Evolutionary conservation across 805 yeast genomes (phyloP).

Genomic region (Candida glaebosa): DNA sequence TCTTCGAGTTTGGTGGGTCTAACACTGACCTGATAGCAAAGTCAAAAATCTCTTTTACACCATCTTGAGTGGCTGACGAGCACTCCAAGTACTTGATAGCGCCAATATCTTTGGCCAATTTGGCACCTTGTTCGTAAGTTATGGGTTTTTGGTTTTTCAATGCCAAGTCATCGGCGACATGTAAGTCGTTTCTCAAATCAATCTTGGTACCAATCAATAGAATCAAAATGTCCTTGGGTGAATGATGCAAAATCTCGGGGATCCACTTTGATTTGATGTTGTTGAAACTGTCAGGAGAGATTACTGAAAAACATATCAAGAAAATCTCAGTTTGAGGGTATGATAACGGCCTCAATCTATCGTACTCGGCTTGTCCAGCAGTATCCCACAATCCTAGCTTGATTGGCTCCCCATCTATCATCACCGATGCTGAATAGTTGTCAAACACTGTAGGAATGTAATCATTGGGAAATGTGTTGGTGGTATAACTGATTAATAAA

Average conservation of each 20-base stretch:
- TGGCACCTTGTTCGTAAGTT: constrained; percentile 55
- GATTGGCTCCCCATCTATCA: constrained; percentile 77
- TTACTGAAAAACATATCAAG: constrained; percentile 79
- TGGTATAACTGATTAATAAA: constrained; percentile 80
- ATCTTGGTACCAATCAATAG: constrained; percentile 84
- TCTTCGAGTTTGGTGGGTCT: constrained; percentile 38
- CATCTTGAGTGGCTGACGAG: constrained; percentile 85
- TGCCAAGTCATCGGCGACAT: constrained; percentile 63
- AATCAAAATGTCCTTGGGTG: constrained; percentile 65
- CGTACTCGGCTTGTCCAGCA: constrained; percentile 93
- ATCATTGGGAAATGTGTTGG: constrained; percentile 89
- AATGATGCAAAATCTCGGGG: constrained; percentile 84
- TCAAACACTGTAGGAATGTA: constrained; percentile 94
- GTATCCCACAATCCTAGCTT: constrained; percentile 94
- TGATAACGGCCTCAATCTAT: constrained; percentile 81
- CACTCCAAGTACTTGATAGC: constrained; percentile 80
- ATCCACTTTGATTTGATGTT: constrained; percentile 74
- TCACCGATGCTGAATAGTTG: constrained; percentile 82
- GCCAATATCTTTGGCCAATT: constrained; percentile 66
- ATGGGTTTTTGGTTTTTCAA: constrained; percentile 64
- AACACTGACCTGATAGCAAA: constrained; percentile 72
- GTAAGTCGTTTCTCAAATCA: constrained; percentile 80
- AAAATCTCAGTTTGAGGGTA: constrained; percentile 92
- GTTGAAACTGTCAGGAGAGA: constrained; percentile 74
- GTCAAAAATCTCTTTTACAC: constrained; percentile 82